Conservation (phyloP, 208 protist genomes). For the Wallacemonas sp. region DNA sequence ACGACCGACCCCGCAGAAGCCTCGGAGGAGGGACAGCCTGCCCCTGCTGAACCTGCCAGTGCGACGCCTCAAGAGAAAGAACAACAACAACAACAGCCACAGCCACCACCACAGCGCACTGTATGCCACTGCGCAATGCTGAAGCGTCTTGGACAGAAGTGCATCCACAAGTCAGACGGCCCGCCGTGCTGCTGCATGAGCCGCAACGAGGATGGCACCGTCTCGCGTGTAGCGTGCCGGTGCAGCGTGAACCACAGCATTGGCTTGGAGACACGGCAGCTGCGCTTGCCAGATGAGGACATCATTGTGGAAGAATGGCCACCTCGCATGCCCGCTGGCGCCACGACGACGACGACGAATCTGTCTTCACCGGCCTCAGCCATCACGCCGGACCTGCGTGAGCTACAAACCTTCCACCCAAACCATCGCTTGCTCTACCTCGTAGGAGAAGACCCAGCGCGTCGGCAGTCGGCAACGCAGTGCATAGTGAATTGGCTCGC, state of each 20-base stretch:
- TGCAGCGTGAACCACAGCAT: neutral
- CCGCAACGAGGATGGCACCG: constrained; percentile 1
- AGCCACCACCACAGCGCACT: neutral
- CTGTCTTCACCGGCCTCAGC: neutral
- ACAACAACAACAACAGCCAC: neutral
- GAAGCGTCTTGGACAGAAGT: constrained; percentile 1
- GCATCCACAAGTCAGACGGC: neutral
- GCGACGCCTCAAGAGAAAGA: neutral
- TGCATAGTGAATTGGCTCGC: constrained; percentile 27
- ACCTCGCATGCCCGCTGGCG: neutral
- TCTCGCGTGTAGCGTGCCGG: neutral
- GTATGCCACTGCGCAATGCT: neutral
- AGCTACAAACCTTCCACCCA: constrained; percentile 9
- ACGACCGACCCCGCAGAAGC: neutral
- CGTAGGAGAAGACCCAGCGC: constrained; percentile 21
- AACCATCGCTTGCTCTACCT: constrained; percentile 35
- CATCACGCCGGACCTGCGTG: neutral
- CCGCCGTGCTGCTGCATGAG: neutral
- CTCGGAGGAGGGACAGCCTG: too few species aligned
- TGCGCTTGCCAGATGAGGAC: constrained; percentile 38
- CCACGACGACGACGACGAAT: neutral
- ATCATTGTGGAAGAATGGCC: constrained; percentile 53
- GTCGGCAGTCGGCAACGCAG: constrained; percentile 29
- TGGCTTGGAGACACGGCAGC: constrained; percentile 9
- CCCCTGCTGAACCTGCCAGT: too few species aligned